phyloP scores from a whole-genome alignment of 345 rosid genomes.

The Trapa bicornis region DNA sequence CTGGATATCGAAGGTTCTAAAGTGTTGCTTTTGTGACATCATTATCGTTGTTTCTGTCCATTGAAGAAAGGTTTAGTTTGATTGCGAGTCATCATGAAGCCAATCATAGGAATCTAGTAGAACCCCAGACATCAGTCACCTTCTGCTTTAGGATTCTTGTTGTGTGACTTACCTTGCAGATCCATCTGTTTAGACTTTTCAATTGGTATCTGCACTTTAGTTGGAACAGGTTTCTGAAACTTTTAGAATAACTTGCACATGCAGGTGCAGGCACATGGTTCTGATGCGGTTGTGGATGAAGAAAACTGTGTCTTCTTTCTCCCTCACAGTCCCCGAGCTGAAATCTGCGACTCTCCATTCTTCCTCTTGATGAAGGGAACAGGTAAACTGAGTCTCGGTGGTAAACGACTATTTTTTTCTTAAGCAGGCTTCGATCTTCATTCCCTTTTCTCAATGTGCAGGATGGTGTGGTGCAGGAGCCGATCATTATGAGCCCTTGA shows the following conservation, averaged over 20 bases:
- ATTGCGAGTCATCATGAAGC: not conserved
- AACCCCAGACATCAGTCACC: not conserved
- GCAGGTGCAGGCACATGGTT: constrained; percentile 97
- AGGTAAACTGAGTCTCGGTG: constrained; percentile 25
- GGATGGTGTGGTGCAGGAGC: constrained; percentile 99
- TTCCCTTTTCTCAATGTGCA: constrained; percentile 8
- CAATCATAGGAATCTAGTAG: not conserved
- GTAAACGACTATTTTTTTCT: not conserved
- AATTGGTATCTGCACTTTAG: not conserved
- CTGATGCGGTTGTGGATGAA: constrained; percentile 94
- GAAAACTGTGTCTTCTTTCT: constrained; percentile 93
- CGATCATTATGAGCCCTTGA: constrained; percentile 91
- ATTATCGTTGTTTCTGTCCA: not conserved
- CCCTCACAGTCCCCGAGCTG: constrained; percentile 84
- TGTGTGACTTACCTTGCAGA: not conserved
- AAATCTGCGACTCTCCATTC: constrained; percentile 65
- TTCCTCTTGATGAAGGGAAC: constrained; percentile 99
- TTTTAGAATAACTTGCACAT: constrained; percentile 1
- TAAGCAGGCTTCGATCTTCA: not conserved
- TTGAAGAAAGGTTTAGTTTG: not conserved
- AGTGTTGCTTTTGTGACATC: not conserved
- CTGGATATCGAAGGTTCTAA: not conserved
- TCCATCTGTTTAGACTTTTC: not conserved
- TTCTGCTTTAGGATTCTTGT: not conserved
- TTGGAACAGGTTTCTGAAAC: constrained; percentile 1